These are phyloP conservation scores for Codiaeum variegatum DNA, from an alignment of 441 rosid species.

Conservation along the genomic window DNA sequence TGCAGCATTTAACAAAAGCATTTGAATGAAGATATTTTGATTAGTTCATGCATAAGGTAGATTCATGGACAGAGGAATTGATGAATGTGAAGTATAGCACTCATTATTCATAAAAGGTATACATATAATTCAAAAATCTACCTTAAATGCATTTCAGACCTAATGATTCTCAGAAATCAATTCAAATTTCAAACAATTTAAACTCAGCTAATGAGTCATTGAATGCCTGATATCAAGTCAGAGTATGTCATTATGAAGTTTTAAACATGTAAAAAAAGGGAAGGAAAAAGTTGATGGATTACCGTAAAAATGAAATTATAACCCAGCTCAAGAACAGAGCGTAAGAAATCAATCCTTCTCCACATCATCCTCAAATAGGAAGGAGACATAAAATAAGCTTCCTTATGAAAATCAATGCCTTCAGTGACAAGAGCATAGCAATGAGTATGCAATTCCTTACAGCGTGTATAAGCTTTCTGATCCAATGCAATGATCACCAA, in stretches of 20 bases:
- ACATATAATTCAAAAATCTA: background rate
- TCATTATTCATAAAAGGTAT: background rate
- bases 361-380: slow-evolving; percentile 78
- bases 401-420: slow-evolving; percentile 54
- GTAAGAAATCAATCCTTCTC: slow-evolving; percentile 73
- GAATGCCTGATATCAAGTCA: background rate
- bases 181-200: too few relatives aligned
- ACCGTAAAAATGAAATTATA: slow-evolving; percentile 89
- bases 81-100: background rate
- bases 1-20: background rate
- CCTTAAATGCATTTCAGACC: background rate
- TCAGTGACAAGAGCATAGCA: slow-evolving; percentile 60
- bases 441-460: slow-evolving; percentile 44
- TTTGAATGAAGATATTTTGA: background rate
- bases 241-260: background rate
- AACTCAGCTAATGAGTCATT: background rate
- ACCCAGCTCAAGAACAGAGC: slow-evolving; percentile 68
- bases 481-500: slow-evolving; percentile 74
- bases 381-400: slow-evolving; percentile 74
- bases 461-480: slow-evolving; percentile 49
- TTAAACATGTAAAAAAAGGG: background rate
- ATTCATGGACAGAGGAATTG: background rate
- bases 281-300: slow-evolving; percentile 10
- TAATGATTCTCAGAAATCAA: background rate
- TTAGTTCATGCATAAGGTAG: background rate